A percentile compares a stretch with the other conserved stretches of the same genome.
Conservation (phyloP, 495 filamentous ascomycete genomes). For the Hypoxylon fuscum region DNA sequence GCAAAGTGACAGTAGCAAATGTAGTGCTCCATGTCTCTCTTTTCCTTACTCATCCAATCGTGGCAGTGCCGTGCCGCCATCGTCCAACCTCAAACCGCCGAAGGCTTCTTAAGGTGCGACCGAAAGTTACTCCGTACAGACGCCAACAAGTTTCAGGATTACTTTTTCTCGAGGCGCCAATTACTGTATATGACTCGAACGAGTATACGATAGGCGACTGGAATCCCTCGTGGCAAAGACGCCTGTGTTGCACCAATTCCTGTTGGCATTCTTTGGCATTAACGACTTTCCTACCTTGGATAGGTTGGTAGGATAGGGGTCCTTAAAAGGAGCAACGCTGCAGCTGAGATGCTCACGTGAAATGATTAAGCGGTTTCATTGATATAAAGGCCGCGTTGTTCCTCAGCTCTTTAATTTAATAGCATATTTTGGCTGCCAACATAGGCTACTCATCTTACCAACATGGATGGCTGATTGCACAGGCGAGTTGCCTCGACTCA, state of each 20-base stretch:
- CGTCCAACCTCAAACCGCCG: slow-evolving; percentile 23
- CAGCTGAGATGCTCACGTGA: too few species aligned
- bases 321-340: background rate
- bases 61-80: slow-evolving; percentile 15
- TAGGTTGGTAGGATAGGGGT: too few species aligned
- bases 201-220: background rate
- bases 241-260: background rate
- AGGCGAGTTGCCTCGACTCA: background rate
- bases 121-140: background rate
- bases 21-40: background rate
- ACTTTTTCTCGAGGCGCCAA: slow-evolving; percentile 12
- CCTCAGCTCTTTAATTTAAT: too few species aligned
- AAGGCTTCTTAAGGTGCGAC: slow-evolving; percentile 29
- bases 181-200: slow-evolving; percentile 8
- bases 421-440: too few species aligned
- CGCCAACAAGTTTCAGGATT: slow-evolving; percentile 29
- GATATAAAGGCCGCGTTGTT: too few species aligned
- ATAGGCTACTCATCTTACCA: too few species aligned
- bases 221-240: slow-evolving; percentile 18
- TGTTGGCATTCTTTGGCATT: background rate
- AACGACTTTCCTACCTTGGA: background rate
- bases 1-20: background rate
- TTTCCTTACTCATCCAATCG: slow-evolving; percentile 9
- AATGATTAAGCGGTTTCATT: too few species aligned
- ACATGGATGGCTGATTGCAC: too few species aligned